Evolutionary conservation across 23 red algal genomes (phyloP).

Genomic region (Gracilaria caudata): DNA sequence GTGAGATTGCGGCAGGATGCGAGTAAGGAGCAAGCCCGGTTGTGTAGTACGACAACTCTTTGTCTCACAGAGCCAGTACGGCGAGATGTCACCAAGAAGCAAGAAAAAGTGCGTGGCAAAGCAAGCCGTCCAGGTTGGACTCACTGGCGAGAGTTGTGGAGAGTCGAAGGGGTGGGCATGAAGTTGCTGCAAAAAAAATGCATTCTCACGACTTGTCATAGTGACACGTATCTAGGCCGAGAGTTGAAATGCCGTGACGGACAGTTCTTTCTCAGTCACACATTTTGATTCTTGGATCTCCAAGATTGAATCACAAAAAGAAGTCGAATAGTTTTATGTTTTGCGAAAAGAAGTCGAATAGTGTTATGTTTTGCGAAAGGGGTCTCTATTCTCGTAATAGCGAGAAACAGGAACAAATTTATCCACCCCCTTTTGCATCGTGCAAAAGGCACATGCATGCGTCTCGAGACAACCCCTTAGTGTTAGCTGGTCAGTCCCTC

Average conservation of each 20-base stretch:
- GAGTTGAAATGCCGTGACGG: background rate
- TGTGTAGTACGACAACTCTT: background rate
- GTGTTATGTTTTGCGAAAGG: too few relatives aligned
- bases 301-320: background rate
- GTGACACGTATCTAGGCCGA: background rate
- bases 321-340: background rate
- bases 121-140: too few relatives aligned
- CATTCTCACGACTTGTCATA: background rate
- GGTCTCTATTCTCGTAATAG: background rate
- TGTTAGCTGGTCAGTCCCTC: too few relatives aligned
- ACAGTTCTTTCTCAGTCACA: background rate
- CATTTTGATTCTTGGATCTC: background rate
- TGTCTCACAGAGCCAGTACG: too few relatives aligned
- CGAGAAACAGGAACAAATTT: background rate
- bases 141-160: background rate
- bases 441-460: background rate
- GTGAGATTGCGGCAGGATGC: too few relatives aligned
- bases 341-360: too few relatives aligned
- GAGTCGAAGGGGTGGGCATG: background rate
- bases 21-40: background rate
- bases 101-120: background rate
- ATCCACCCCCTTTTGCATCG: constrained; percentile 3
- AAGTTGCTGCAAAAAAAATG: background rate
- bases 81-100: too few relatives aligned
- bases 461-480: background rate